Base-by-base conservation (phyloP, 352 stramenopile species). In the Phytophthora pseudosyringae region DNA sequence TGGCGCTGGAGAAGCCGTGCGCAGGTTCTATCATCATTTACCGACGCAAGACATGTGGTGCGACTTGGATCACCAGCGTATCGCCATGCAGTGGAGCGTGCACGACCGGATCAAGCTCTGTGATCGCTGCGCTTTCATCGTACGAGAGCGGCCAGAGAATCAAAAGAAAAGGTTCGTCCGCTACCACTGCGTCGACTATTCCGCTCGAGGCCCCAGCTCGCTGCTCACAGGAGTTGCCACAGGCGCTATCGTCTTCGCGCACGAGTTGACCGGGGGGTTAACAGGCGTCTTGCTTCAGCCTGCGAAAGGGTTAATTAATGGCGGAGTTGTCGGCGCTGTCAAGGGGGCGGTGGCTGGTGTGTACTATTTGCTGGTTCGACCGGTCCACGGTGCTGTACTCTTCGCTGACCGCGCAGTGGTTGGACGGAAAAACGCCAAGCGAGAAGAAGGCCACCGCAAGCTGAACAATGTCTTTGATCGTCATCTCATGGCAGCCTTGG, bases 21-120 rank as follows among this genome's bases (percentile, higher is more conserved):
- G 84, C 41, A 78, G 83, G 48, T 98, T 98, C 62, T 94, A 97
- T 40, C 74, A 77, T n/a, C 71, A 90, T 38, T 68, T 98, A 43
- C 91, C 90, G 15, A 46, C 90, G 21, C 79, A 95, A 39, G 78
- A 80, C 25, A 98, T 98, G 93, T 69, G 78, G 18, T 98, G 69
- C 35, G 69, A 77, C 40, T 41, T 76, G 46, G 59, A 71, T 31
- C 65, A 72, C 44, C 46, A 74, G 21, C 69, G 48, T 18, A 71
- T 73, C 10, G 70, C 76, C 5, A 67, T 54, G 21, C 76, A 72
- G 31, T 85, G 65, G 69, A 75, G 66, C 29, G 49, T 67, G 1
- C 44, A 65, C 12, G 74, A 80, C 45, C 41, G 56, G n/a, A 48
- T 77, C 9, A 81, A 82, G 36, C 54, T 82, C 31, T 85, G 76